Percentiles rank a stretch among this genome's conserved stretches.
phyloP scores from a whole-genome alignment of 2,329 filamentous ascomycete species.

The Fusarium stilboides region DNA sequence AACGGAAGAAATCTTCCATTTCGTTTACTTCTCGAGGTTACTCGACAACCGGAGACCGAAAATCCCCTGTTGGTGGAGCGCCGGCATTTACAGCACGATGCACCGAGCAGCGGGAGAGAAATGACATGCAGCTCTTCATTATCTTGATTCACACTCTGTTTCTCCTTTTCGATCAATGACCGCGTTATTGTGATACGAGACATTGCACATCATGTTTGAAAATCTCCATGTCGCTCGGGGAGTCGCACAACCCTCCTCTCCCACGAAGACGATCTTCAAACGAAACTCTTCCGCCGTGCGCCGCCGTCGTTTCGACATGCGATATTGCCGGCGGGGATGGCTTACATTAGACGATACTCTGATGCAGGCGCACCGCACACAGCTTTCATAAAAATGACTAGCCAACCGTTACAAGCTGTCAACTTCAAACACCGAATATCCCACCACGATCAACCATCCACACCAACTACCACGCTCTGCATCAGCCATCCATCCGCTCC shows the following conservation, averaged over 20 bases:
- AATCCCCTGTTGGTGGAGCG: constrained; percentile 20
- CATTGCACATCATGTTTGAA: constrained; percentile 21
- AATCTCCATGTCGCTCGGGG: constrained; percentile 16
- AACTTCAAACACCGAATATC: constrained; percentile 27
- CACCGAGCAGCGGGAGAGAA: constrained; percentile 14
- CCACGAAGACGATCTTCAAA: constrained; percentile 2
- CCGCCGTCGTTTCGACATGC: constrained; percentile 15
- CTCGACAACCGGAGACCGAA: constrained; percentile 4
- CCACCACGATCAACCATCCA: constrained; percentile 37
- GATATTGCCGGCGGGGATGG: constrained; percentile 11
- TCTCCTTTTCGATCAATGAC: constrained; percentile 14
- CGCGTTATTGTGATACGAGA: constrained; percentile 8
- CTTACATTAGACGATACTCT: constrained; percentile 1
- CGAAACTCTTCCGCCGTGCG: constrained; percentile 1
- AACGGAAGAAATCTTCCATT: constrained; percentile 1
- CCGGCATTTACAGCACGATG: constrained; percentile 21
- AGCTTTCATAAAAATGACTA: constrained; percentile 19
- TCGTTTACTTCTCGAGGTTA: constrained; percentile 7
- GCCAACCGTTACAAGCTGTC: constrained; percentile 17
- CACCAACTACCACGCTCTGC: constrained; percentile 38
- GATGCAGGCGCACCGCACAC: constrained; percentile 4
- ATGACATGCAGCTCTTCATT: constrained; percentile 25
- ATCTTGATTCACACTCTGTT: constrained; percentile 17
- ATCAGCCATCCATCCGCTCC: constrained; percentile 43
- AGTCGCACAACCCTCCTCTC: constrained; percentile 20